Evolutionary conservation across 331 rosid genomes (phyloP).

Genomic region (Ulmus americana): DNA sequence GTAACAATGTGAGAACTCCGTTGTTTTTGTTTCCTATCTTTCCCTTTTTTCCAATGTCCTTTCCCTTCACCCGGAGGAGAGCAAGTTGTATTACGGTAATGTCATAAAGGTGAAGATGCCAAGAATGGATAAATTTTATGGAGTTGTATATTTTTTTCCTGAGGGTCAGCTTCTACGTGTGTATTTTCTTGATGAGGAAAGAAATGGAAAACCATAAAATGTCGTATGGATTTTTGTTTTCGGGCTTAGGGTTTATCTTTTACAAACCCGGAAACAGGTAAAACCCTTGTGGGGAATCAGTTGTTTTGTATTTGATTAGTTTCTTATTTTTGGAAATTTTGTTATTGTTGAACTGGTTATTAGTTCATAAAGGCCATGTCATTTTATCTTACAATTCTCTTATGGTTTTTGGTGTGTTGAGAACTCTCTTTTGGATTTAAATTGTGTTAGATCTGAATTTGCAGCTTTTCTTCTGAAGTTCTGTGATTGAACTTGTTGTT

Average conservation of each 20-base stretch:
- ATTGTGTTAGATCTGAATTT: background rate
- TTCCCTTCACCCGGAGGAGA: constrained; percentile 33
- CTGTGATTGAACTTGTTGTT: too few relatives aligned
- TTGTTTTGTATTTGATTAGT: constrained; percentile 31
- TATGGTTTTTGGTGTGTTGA: background rate
- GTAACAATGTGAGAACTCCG: constrained; percentile 31
- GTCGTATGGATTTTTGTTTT: constrained; percentile 46
- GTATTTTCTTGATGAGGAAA: constrained; percentile 46
- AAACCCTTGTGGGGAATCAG: constrained; percentile 29
- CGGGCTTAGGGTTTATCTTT: constrained; percentile 18
- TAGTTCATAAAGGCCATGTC: constrained; percentile 25
- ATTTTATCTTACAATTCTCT: background rate
- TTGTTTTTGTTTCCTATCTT: constrained; percentile 22
- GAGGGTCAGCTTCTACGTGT: constrained; percentile 50
- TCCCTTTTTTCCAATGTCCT: constrained; percentile 9
- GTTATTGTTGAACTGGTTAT: constrained; percentile 18
- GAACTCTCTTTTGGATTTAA: background rate
- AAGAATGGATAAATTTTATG: constrained; percentile 43
- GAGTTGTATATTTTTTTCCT: constrained; percentile 70
- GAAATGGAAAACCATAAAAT: constrained; percentile 40
- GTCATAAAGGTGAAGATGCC: constrained; percentile 54
- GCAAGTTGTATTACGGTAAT: constrained; percentile 48
- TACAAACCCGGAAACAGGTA: constrained; percentile 23
- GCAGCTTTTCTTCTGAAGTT: too few relatives aligned
- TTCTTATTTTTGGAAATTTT: constrained; percentile 22